Percentiles rank a stretch among this genome's conserved stretches.
phyloP scores from a whole-genome alignment of 169 alveolate species.

The Eimeria maxima region DNA sequence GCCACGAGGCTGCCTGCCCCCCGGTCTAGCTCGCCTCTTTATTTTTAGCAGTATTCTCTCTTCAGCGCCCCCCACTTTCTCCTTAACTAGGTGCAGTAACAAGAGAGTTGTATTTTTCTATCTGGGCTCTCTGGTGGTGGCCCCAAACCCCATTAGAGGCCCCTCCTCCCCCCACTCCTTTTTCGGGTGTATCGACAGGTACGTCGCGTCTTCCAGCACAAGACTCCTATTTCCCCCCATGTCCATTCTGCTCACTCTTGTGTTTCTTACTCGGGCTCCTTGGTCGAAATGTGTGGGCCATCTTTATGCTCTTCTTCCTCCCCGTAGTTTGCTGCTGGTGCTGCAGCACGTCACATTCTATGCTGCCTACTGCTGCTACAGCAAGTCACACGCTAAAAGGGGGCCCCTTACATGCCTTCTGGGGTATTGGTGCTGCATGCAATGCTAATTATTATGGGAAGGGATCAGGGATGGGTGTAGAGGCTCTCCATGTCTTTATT shows the following conservation, averaged over 20 bases:
- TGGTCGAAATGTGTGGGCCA: neutral
- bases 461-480: no score
- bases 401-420: neutral
- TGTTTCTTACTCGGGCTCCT: neutral
- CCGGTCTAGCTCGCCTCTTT: slow-evolving; percentile 37
- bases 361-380: slow-evolving; percentile 18
- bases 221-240: no score
- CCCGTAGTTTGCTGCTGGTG: neutral
- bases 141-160: neutral
- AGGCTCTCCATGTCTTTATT: neutral
- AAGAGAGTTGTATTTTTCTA: neutral
- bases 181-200: slow-evolving; percentile 67
- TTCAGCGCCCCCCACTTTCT: neutral
- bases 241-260: neutral
- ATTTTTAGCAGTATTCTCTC: neutral
- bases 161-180: slow-evolving; percentile 54
- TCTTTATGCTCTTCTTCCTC: neutral
- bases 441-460: no score
- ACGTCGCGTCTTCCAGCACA: neutral
- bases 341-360: neutral
- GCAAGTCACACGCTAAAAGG: neutral
- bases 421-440: neutral
- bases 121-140: neutral
- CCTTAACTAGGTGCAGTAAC: neutral
- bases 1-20: neutral